Conservation (phyloP, 345 rosid species). For the Rhodamnia rubescens region DNA sequence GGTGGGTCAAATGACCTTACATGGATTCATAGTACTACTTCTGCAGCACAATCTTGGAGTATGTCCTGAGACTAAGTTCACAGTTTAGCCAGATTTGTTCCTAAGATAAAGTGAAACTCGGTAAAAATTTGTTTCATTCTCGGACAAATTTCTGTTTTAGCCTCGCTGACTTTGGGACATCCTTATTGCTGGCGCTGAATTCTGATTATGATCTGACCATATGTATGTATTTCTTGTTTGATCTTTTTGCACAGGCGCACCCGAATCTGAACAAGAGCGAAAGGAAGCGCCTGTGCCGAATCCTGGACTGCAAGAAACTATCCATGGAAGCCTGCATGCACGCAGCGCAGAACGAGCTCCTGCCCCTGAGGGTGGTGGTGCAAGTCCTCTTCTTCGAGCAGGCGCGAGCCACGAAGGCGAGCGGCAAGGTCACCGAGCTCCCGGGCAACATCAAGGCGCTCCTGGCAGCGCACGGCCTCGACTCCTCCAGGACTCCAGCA, state of each 20-base stretch:
- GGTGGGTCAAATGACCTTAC: neutral
- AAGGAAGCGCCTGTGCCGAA: conserved; percentile 70
- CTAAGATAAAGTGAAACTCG: neutral
- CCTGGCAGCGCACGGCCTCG: conserved; percentile 53
- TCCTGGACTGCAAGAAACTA: conserved; percentile 87
- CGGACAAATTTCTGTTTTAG: neutral
- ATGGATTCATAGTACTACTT: neutral
- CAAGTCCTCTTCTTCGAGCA: conserved; percentile 97
- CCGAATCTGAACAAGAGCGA: conserved; percentile 72
- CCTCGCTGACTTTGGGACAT: neutral
- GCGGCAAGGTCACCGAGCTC: conserved; percentile 61
- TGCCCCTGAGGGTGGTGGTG: conserved; percentile 85
- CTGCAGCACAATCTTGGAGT: neutral
- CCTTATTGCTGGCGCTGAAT: neutral
- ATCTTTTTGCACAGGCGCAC: conserved; percentile 45
- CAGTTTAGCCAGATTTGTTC: neutral
- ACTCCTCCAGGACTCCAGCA: conserved; percentile 61
- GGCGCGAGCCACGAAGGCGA: conserved; percentile 61
- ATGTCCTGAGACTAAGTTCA: neutral
- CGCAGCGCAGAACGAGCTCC: conserved; percentile 87
- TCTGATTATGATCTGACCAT: neutral
- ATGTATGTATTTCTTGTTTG: neutral
- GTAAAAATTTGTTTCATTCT: neutral
- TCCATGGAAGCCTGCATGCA: conserved; percentile 98
- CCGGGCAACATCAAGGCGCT: conserved; percentile 88